Percentiles rank a stretch among this genome's conserved stretches.
These are phyloP conservation scores for Xylariales sp. DNA, from an alignment of 2,329 filamentous ascomycete species.

Conservation along the genomic window DNA sequence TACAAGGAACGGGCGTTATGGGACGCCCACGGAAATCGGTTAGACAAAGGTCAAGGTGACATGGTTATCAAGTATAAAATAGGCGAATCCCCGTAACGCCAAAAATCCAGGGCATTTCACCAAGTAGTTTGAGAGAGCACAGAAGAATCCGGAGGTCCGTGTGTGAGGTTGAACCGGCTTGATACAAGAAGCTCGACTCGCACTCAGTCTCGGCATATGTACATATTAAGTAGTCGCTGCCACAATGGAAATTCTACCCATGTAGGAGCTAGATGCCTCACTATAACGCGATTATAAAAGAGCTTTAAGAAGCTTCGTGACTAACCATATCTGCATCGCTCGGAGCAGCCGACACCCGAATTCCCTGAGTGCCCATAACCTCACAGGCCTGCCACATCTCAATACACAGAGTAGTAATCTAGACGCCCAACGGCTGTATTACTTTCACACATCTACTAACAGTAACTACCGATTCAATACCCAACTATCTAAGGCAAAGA, in stretches of 20 bases:
- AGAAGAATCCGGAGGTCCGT: neutral
- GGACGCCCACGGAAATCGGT: conserved; percentile 66
- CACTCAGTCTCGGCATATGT: neutral
- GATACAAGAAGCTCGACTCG: neutral
- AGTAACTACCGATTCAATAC: neutral
- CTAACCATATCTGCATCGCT: neutral
- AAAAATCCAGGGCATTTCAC: neutral
- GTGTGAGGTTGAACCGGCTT: neutral
- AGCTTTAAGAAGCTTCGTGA: neutral
- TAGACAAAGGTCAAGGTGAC: conserved; percentile 67
- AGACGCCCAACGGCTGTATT: neutral
- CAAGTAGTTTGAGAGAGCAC: neutral
- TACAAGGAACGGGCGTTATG: conserved; percentile 70
- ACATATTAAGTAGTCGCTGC: neutral
- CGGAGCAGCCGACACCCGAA: neutral
- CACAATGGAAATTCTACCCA: neutral
- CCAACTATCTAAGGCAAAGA: neutral
- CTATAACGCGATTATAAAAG: neutral
- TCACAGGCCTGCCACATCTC: neutral
- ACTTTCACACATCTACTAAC: neutral
- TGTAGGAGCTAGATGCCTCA: neutral
- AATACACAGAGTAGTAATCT: neutral
- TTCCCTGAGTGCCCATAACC: neutral
- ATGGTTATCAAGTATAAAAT: conserved; percentile 67
- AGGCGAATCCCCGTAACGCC: conserved; percentile 51